Evolutionary conservation across 2,329 filamentous ascomycete species (phyloP).

Genomic region (Myrmaecium sp.): DNA sequence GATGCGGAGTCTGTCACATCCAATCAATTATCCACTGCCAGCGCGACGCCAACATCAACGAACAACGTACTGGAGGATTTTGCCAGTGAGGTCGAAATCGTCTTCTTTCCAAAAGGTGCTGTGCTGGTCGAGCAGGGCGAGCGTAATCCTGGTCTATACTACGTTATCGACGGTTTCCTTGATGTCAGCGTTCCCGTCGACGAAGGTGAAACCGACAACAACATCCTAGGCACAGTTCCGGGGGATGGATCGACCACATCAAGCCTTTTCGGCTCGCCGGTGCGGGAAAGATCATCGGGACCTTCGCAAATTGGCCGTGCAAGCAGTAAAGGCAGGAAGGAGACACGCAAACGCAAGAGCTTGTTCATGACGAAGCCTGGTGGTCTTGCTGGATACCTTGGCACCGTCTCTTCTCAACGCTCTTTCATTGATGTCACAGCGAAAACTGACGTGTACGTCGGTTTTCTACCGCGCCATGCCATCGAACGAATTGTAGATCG

Average conservation of each 20-base stretch:
- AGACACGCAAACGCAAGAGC: slow-evolving; percentile 45
- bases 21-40: slow-evolving; percentile 27
- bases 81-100: slow-evolving; percentile 85
- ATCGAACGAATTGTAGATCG: slow-evolving; percentile 84
- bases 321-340: slow-evolving; percentile 20
- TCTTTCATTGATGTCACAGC: slow-evolving; percentile 95
- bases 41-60: no score
- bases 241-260: slow-evolving; percentile 10
- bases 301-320: slow-evolving; percentile 8
- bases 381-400: slow-evolving; percentile 83
- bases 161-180: slow-evolving; percentile 91
- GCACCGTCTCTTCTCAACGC: slow-evolving; percentile 82
- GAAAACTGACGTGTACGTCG: slow-evolving; percentile 96
- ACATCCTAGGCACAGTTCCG: slow-evolving; percentile 27
- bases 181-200: slow-evolving; percentile 75
- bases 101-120: slow-evolving; percentile 89
- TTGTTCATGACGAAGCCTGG: slow-evolving; percentile 89
- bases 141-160: slow-evolving; percentile 90
- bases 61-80: slow-evolving; percentile 52
- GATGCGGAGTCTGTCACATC: slow-evolving; percentile 71
- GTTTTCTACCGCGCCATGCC: slow-evolving; percentile 71
- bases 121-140: slow-evolving; percentile 94
- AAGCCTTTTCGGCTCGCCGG: slow-evolving; percentile 6
- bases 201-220: slow-evolving; percentile 33
- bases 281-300: slow-evolving; percentile 5